Evolutionary conservation across 805 yeast species (phyloP).

Genomic region (Candida awuae): DNA sequence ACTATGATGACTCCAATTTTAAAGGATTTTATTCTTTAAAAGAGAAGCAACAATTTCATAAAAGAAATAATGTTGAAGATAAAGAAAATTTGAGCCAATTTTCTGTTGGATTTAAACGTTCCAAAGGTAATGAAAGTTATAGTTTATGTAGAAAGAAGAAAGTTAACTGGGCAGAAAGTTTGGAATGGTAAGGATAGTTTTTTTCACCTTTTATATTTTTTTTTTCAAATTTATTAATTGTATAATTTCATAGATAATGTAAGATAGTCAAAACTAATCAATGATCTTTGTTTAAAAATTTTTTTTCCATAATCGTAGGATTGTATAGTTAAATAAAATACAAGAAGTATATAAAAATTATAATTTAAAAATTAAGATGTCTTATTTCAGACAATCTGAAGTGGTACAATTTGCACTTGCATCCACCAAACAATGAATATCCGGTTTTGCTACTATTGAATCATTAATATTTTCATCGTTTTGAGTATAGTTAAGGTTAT

Average conservation of each 20-base stretch:
- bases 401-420: slow-evolving; percentile 46
- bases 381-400: slow-evolving; percentile 31
- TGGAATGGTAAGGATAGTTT: slow-evolving; percentile 30
- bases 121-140: background rate
- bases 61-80: slow-evolving; percentile 15
- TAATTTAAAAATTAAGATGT: background rate
- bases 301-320: too few relatives aligned
- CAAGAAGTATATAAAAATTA: background rate
- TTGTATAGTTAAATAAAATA: too few relatives aligned
- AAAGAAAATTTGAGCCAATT: slow-evolving; percentile 2
- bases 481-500: too few relatives aligned
- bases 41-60: slow-evolving; percentile 21
- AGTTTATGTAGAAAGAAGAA: slow-evolving; percentile 11
- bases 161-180: slow-evolving; percentile 26
- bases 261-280: too few relatives aligned
- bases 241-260: too few relatives aligned
- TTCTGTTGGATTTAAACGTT: slow-evolving; percentile 1
- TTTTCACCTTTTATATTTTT: too few relatives aligned
- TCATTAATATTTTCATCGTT: too few relatives aligned
- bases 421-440: slow-evolving; percentile 40
- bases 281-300: too few relatives aligned
- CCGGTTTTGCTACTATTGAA: too few relatives aligned
- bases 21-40: slow-evolving; percentile 24
- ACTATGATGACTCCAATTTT: background rate
- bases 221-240: too few relatives aligned